A percentile compares a stretch with the other conserved stretches of the same genome.
phyloP scores from a whole-genome alignment of 345 rosid species.

The Combretum micranthum region DNA sequence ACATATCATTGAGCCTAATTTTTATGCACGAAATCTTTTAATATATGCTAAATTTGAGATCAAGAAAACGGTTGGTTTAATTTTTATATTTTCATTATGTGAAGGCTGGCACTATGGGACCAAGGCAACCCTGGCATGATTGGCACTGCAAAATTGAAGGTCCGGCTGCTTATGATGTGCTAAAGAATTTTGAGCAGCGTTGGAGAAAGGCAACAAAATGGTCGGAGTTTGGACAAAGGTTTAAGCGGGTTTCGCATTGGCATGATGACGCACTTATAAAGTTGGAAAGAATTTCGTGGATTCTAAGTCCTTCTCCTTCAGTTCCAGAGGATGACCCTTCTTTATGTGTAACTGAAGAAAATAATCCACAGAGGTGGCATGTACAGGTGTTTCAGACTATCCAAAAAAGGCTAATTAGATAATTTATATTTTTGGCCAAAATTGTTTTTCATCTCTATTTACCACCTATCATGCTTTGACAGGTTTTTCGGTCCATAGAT shows the following conservation, averaged over 20 bases:
- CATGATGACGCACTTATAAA: constrained; percentile 78
- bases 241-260: constrained; percentile 63
- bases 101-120: constrained; percentile 59
- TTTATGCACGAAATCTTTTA: no score
- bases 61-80: background rate
- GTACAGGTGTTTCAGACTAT: constrained; percentile 45
- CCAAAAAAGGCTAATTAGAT: background rate
- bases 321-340: constrained; percentile 33
- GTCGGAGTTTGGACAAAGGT: constrained; percentile 52
- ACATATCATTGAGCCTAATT: no score
- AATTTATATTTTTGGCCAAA: background rate
- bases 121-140: constrained; percentile 93
- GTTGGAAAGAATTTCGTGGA: constrained; percentile 84
- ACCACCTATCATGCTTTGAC: constrained; percentile 9
- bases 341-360: constrained; percentile 47
- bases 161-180: constrained; percentile 92
- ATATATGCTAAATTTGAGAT: no score
- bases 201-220: constrained; percentile 81
- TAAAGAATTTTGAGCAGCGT: constrained; percentile 82
- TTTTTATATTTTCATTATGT: background rate
- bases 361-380: constrained; percentile 67
- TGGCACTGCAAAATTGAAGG: constrained; percentile 86
- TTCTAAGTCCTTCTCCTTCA: constrained; percentile 51
- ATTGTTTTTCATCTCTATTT: background rate
- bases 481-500: constrained; percentile 80